A percentile compares a stretch with the other conserved stretches of the same genome.
These are phyloP conservation scores for Hyaloperonospora arabidopsidis DNA, from an alignment of 352 stramenopile genomes.

Conservation along the genomic window DNA sequence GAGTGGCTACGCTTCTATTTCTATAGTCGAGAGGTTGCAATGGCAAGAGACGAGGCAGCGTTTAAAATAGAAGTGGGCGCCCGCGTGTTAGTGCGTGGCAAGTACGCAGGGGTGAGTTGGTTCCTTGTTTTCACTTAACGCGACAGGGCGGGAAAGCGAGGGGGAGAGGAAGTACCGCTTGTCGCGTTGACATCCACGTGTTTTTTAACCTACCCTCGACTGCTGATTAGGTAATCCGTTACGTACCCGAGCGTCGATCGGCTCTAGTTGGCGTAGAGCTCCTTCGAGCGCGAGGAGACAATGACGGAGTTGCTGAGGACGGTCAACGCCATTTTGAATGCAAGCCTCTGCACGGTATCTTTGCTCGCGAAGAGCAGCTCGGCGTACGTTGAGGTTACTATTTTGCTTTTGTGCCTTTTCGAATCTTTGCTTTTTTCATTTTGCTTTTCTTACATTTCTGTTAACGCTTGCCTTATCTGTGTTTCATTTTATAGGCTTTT, in stretches of 20 bases:
- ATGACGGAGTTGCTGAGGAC: slow-evolving; percentile 55
- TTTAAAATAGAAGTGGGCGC: slow-evolving; percentile 24
- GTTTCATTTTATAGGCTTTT: slow-evolving; percentile 45
- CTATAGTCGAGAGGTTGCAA: slow-evolving; percentile 3
- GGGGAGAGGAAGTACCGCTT: neutral
- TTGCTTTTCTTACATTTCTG: too few relatives aligned
- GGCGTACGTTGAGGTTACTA: slow-evolving; percentile 26
- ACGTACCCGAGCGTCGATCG: slow-evolving; percentile 45
- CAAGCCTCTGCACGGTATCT: slow-evolving; percentile 73
- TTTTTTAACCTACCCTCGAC: slow-evolving; percentile 1
- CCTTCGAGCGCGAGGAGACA: slow-evolving; percentile 64
- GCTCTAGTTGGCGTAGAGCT: slow-evolving; percentile 82
- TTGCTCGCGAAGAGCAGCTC: slow-evolving; percentile 77
- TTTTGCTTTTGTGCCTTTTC: slow-evolving; percentile 2
- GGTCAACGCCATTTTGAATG: slow-evolving; percentile 77
- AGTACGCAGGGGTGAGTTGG: slow-evolving; percentile 60
- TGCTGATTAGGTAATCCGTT: slow-evolving; percentile 46
- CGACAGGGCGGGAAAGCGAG: slow-evolving; percentile 7
- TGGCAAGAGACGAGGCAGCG: slow-evolving; percentile 4
- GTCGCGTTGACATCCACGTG: neutral
- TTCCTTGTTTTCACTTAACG: slow-evolving; percentile 8
- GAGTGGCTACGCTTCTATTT: neutral
- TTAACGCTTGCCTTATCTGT: too few relatives aligned
- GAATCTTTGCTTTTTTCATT: neutral
- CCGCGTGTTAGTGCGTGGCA: slow-evolving; percentile 71